Evolutionary conservation across 192 early-diverging fungal genomes (phyloP).

Genomic region (Umbelopsis vinacea): DNA sequence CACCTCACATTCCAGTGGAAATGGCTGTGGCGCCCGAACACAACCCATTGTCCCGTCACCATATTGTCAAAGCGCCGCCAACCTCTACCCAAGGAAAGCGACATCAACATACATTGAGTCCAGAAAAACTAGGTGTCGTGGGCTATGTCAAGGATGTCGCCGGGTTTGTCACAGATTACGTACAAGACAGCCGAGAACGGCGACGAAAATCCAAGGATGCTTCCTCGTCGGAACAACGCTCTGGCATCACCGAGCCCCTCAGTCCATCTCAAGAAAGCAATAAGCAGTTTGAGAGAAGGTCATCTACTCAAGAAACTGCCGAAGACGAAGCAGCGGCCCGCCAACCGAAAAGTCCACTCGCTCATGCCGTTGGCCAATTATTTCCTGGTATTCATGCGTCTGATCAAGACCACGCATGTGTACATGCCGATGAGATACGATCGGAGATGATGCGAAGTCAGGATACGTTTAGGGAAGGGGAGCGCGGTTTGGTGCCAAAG

Average conservation of each 20-base stretch:
- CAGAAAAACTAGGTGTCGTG: constrained; percentile 43
- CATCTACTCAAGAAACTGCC: not conserved
- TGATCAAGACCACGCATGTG: constrained; percentile 13
- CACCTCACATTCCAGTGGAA: constrained; percentile 29
- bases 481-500: not conserved
- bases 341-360: constrained; percentile 22
- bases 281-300: not conserved
- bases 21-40: constrained; percentile 23
- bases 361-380: constrained; percentile 30
- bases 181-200: constrained; percentile 28
- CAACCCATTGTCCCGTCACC: constrained; percentile 27
- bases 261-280: not conserved
- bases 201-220: not conserved
- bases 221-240: not conserved
- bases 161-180: constrained; percentile 39
- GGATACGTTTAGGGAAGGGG: constrained; percentile 10
- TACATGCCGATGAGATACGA: constrained; percentile 35
- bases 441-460: constrained; percentile 27
- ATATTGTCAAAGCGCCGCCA: constrained; percentile 4
- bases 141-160: constrained; percentile 48
- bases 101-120: constrained; percentile 38
- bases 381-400: constrained; percentile 29
- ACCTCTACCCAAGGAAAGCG: not conserved
- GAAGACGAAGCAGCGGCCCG: not conserved
- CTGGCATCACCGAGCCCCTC: not conserved